A percentile compares a stretch with the other conserved stretches of the same genome.
Conservation (phyloP, 495 filamentous ascomycete species). For the Hyaloscypha bicolor region DNA sequence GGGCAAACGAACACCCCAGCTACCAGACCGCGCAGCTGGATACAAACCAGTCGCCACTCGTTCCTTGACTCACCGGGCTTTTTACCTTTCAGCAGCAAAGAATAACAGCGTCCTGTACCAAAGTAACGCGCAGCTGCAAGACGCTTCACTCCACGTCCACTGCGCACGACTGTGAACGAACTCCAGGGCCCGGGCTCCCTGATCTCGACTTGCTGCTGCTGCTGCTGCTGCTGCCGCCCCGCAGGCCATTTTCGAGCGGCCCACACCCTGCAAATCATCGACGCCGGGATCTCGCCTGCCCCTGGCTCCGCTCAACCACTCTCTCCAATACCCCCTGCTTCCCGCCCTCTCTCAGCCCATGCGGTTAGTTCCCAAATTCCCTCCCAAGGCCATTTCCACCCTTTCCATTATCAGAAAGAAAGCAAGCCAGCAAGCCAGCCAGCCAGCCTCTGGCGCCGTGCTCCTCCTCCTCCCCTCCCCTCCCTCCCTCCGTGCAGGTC, state of each 20-base stretch:
- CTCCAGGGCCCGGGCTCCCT: too few relatives aligned
- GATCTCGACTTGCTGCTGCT: not conserved
- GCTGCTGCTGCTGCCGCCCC: too few relatives aligned
- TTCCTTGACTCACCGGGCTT: not conserved
- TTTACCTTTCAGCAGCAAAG: not conserved
- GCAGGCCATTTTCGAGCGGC: not conserved
- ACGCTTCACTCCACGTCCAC: not conserved
- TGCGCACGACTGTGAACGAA: not conserved
- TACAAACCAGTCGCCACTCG: not conserved
- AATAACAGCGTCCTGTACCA: not conserved
- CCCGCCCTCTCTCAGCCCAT: not conserved
- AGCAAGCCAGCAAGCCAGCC: too few relatives aligned
- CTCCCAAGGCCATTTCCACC: too few relatives aligned
- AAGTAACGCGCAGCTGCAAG: not conserved
- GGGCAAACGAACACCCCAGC: not conserved
- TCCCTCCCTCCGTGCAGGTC: not conserved
- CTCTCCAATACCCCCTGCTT: slow-evolving; percentile 7
- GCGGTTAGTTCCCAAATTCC: not conserved
- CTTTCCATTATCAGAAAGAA: slow-evolving; percentile 13
- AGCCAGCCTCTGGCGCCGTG: slow-evolving; percentile 6
- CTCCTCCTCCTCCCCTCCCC: too few relatives aligned
- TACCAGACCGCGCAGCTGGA: not conserved
- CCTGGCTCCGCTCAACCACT: not conserved
- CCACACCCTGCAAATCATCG: slow-evolving; percentile 13
- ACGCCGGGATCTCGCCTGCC: slow-evolving; percentile 16